These are phyloP conservation scores for Grosmannia huntii DNA, from an alignment of 2,329 filamentous ascomycete species.

Conservation along the genomic window DNA sequence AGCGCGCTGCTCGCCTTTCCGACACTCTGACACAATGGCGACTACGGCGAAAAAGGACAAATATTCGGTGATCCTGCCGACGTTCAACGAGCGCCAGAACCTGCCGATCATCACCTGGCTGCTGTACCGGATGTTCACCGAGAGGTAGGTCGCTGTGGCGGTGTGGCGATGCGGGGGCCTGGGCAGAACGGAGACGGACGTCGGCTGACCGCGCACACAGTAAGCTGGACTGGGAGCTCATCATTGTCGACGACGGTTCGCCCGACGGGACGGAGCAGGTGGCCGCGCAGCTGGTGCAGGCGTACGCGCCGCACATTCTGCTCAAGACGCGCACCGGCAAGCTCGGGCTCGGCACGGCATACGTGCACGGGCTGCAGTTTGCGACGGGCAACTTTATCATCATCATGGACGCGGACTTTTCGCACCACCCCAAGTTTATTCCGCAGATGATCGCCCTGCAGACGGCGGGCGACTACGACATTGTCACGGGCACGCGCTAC, in stretches of 20 bases:
- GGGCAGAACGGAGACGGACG: too few species aligned
- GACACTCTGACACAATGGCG: constrained; percentile 24
- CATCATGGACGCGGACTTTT: constrained; percentile 99
- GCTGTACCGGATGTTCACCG: constrained; percentile 80
- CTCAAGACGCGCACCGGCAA: constrained; percentile 87
- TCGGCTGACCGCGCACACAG: constrained; percentile 34
- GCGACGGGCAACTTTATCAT: constrained; percentile 89
- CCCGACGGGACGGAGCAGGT: constrained; percentile 90
- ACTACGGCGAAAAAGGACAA: constrained; percentile 47
- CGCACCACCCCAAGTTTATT: constrained; percentile 98
- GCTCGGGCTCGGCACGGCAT: constrained; percentile 91
- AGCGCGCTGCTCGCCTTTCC: background rate
- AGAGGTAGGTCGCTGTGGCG: constrained; percentile 67
- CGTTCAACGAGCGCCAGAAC: constrained; percentile 97
- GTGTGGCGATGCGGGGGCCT: too few species aligned
- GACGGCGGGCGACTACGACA: constrained; percentile 69
- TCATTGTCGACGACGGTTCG: constrained; percentile 96
- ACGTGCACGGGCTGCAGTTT: constrained; percentile 88
- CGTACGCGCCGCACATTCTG: constrained; percentile 66
- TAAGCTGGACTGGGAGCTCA: constrained; percentile 89
- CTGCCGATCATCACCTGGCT: constrained; percentile 93
- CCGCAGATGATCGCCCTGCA: constrained; percentile 82
- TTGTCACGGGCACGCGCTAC: constrained; percentile 93
- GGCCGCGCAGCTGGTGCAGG: constrained; percentile 78
- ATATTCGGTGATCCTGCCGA: constrained; percentile 95